Evolutionary conservation across 768 basidiomycete genomes (phyloP), one percentile per base, ranked within the genome.

Genomic region (Tulasnella sp.): DNA sequence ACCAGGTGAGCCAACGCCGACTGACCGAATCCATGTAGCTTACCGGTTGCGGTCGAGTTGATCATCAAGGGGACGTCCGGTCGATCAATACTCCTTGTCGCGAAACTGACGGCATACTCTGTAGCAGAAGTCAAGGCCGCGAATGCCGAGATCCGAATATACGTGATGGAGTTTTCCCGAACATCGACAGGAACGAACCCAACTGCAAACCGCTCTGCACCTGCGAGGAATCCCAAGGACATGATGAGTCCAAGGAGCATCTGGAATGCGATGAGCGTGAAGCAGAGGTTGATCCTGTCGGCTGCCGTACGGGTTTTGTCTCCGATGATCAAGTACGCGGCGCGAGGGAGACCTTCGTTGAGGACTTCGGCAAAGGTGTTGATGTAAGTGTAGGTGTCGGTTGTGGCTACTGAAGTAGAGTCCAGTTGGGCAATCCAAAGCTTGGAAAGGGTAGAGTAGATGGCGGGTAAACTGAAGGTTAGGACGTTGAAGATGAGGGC

Each of bases 341-440:
- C 77, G 11, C 80, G 78, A 36, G 79, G 79, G 11, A 79, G 76
- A 29, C 78, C 80, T 54, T 80, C 79, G 72, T 80, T 80, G 70
- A 80, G 72, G 42, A 74, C 68, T 40, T 80, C 79, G 22, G 75
- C 72, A 49, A 80, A 54, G 8, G 78, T 77, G 19, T 71, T 70
- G 69, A 78, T 78, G 77, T 78, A 78, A 25, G 80, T 80, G 36
- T 74, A 76, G 17, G 72, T 64, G 58, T 80, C 78, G 71, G 79
- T 79, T 2, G 79, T 79, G 31, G 71, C 78, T 9, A 80, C 80
- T 2, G 76, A n/a, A 34, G 42, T 54, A 3, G 72, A 67, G 69
- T 79, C 80, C 38, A 80, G 78, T 19, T 78, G 71, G 45, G 80
- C 79, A 17, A 80, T 71, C 80, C 80, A 80, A 3, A 80, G 71